Base-by-base conservation (phyloP, 176 grass and related monocot genomes). In the Cymbopogon citratus region DNA sequence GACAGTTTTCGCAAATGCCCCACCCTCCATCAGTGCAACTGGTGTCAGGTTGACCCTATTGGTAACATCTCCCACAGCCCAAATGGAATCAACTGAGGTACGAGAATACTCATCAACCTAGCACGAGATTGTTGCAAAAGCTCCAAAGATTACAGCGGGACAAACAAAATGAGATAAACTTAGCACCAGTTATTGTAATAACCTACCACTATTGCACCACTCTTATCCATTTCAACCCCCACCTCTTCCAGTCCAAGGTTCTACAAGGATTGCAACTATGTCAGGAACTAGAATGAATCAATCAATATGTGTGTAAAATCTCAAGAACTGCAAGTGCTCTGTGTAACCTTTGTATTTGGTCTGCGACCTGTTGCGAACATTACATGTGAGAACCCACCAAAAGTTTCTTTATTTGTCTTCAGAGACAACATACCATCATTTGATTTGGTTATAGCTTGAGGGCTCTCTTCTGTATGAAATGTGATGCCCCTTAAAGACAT, bases 31-130 rank as follows among this genome's bases (percentile, higher is more conserved):
- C 36, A 93, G 75, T 74, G 93, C 93, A 80, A 93, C 88, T 46
- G 93, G 93, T 12, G 88, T 97, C 77, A 93, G 66, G 79, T 97
- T 97, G 23, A 97, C 23, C 70, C 90, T 84, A 85, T 93, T 85
- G 66, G 93, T 97, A 39, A 89, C 93, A 77, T 97, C 93, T 23
- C 93, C 93, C 38, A 97, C 88, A 23, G 93, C 93, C 93, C 90
- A 97, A 74, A 97, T 91, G 29, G 93, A 93, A 78, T 87, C 86
- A 87, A 97, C 88, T 49, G 90, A 87, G 25, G 90, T 93, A 48
- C 64, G 87, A 38, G 91, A 97, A 63, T 87, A 91, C 63, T 97
- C 91, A 71, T 97, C 88, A 77, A 97, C 88, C 91, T 97, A 64
- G 7, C 41, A 80, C 38, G 63, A 19, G 56, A 63, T 66, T 35